Evolutionary conservation across 2,329 filamentous ascomycete genomes (phyloP).

Genomic region (Botryotinia convoluta): DNA sequence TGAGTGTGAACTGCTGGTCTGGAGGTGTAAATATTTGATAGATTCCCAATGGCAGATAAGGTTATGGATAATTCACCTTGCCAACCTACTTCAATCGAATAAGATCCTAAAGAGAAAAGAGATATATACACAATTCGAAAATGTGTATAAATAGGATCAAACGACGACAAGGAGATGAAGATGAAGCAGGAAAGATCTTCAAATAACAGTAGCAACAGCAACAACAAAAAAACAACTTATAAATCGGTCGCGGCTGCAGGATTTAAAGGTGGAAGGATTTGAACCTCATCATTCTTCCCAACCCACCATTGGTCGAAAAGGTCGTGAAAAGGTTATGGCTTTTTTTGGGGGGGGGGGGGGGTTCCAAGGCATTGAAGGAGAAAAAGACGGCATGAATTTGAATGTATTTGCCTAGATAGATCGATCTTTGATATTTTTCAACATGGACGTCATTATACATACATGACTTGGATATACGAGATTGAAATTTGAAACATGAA

Average conservation of each 20-base stretch:
- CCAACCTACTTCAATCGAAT: not conserved
- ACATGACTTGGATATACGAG: not conserved
- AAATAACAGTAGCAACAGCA: not conserved
- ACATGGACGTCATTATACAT: slow-evolving; percentile 1
- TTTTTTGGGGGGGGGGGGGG: not conserved
- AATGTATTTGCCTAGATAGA: not conserved
- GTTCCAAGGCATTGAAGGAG: slow-evolving; percentile 7
- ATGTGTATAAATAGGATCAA: not conserved
- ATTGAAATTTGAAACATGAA: not conserved
- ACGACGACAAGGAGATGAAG: not conserved
- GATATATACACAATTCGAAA: not conserved
- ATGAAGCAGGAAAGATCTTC: not conserved
- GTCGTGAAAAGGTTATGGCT: not conserved
- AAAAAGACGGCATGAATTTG: not conserved
- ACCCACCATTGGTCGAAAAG: not conserved
- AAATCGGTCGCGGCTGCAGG: not conserved
- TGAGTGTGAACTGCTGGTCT: not conserved
- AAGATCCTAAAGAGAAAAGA: not conserved
- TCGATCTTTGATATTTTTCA: not conserved
- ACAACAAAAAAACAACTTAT: not conserved
- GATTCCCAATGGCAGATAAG: not conserved
- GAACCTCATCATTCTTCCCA: not conserved
- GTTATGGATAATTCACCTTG: not conserved
- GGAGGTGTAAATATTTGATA: not conserved
- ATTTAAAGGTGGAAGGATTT: not conserved